A percentile compares a stretch with the other conserved stretches of the same genome.
Conservation (phyloP, 2,329 filamentous ascomycete species). For the Fusarium equiseti region DNA sequence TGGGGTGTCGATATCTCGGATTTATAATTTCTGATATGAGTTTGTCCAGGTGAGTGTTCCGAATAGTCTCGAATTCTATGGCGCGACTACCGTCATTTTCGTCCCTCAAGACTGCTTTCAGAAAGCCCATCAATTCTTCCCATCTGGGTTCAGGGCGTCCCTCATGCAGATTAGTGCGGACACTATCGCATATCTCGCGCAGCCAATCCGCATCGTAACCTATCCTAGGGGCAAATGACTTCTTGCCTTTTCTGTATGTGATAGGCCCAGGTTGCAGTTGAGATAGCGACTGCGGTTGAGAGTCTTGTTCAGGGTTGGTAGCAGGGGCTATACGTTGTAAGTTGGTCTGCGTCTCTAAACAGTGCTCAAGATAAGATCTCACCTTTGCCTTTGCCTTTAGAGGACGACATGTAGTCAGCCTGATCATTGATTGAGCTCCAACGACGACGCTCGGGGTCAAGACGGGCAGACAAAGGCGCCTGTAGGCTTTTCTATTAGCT, state of each 20-base stretch:
- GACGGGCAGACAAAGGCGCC: slow-evolving; percentile 32
- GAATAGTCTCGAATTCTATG: slow-evolving; percentile 57
- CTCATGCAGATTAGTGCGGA: slow-evolving; percentile 53
- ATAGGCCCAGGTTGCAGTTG: slow-evolving; percentile 1
- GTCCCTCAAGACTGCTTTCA: slow-evolving; percentile 55
- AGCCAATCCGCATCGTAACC: slow-evolving; percentile 37
- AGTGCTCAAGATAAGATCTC: slow-evolving; percentile 2
- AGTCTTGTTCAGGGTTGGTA: slow-evolving; percentile 12
- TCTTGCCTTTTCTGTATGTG: slow-evolving; percentile 5
- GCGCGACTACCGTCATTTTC: slow-evolving; percentile 52
- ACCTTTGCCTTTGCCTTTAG: slow-evolving; percentile 31
- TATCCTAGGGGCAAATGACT: slow-evolving; percentile 7
- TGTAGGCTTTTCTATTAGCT: slow-evolving; percentile 25
- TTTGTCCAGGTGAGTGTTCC: slow-evolving; percentile 57
- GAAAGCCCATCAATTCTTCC: slow-evolving; percentile 55
- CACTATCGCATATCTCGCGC: slow-evolving; percentile 58
- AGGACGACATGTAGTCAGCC: slow-evolving; percentile 31
- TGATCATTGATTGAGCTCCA: slow-evolving; percentile 30
- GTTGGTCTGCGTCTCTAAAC: slow-evolving; percentile 3
- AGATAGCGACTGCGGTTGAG: background rate
- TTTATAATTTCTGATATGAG: slow-evolving; percentile 58
- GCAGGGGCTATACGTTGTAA: slow-evolving; percentile 38
- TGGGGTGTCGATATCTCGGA: slow-evolving; percentile 45
- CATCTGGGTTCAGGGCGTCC: slow-evolving; percentile 51
- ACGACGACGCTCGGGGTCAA: slow-evolving; percentile 17